These are phyloP conservation scores for Rossbeevera mucosa DNA, from an alignment of 768 basidiomycete genomes.

Conservation along the genomic window DNA sequence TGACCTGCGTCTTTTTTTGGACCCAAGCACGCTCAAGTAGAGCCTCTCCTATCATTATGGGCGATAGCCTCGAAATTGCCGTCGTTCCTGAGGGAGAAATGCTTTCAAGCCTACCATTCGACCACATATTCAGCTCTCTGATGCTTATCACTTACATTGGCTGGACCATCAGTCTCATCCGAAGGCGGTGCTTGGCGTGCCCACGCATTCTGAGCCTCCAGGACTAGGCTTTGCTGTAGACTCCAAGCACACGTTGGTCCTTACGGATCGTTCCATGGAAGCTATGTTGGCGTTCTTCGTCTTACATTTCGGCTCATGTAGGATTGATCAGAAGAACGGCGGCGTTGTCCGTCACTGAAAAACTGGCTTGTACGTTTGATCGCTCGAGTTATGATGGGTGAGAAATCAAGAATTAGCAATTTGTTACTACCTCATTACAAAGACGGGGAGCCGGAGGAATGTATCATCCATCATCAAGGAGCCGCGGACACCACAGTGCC, in stretches of 20 bases:
- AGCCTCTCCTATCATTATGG: background rate
- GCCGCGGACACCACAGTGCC: background rate
- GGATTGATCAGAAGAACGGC: too few species aligned
- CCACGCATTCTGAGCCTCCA: background rate
- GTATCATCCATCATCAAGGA: background rate
- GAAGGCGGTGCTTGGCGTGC: background rate
- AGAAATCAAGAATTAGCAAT: background rate
- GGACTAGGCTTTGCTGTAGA: background rate
- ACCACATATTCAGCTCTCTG: background rate
- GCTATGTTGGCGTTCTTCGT: background rate
- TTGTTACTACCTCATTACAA: too few species aligned
- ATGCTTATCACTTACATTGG: background rate
- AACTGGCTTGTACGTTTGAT: background rate
- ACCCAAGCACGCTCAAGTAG: background rate
- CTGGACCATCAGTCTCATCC: background rate
- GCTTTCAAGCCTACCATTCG: background rate
- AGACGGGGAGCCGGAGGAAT: background rate
- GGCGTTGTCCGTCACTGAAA: background rate
- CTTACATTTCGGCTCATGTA: too few species aligned
- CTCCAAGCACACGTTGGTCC: background rate
- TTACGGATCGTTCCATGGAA: background rate
- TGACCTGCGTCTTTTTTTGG: background rate
- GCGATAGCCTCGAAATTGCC: too few species aligned
- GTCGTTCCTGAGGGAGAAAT: too few species aligned
- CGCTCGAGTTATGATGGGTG: background rate